Evolutionary conservation across 768 basidiomycete species (phyloP).

Genomic region (Phylloporus arenicola): DNA sequence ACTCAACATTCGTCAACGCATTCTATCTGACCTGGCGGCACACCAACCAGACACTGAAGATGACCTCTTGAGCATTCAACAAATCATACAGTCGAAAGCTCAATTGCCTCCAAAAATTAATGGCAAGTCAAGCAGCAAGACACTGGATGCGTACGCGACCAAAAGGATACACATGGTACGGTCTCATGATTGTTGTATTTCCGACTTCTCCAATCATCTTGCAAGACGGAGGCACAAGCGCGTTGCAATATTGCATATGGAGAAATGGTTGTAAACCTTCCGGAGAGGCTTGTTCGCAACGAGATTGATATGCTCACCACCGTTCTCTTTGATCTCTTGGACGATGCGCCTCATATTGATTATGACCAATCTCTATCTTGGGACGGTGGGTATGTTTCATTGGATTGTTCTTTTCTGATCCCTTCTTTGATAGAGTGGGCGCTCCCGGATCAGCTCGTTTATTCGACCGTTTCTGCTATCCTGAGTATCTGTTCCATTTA

Average conservation of each 20-base stretch:
- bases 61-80: constrained; percentile 43
- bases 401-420: not conserved
- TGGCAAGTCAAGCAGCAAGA: constrained; percentile 11
- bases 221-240: constrained; percentile 61
- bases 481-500: constrained; percentile 58
- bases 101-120: constrained; percentile 34
- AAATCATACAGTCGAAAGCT: constrained; percentile 58
- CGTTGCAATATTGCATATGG: constrained; percentile 84
- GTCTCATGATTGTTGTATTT: not conserved
- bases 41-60: constrained; percentile 47
- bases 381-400: constrained; percentile 49
- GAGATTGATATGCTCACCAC: constrained; percentile 51
- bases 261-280: constrained; percentile 64
- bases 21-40: constrained; percentile 68
- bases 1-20: constrained; percentile 69
- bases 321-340: constrained; percentile 60
- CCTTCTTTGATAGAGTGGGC: constrained; percentile 65
- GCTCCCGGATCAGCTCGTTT: constrained; percentile 79
- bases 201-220: constrained; percentile 1
- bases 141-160: constrained; percentile 18
- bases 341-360: constrained; percentile 68
- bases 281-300: constrained; percentile 46
- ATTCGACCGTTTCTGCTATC: constrained; percentile 70
- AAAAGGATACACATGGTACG: constrained; percentile 55
- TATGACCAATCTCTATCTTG: constrained; percentile 77